Percentiles rank a stretch among this genome's conserved stretches.
These are phyloP conservation scores for Populus euphratica DNA, from an alignment of 345 rosid species.

Conservation along the genomic window DNA sequence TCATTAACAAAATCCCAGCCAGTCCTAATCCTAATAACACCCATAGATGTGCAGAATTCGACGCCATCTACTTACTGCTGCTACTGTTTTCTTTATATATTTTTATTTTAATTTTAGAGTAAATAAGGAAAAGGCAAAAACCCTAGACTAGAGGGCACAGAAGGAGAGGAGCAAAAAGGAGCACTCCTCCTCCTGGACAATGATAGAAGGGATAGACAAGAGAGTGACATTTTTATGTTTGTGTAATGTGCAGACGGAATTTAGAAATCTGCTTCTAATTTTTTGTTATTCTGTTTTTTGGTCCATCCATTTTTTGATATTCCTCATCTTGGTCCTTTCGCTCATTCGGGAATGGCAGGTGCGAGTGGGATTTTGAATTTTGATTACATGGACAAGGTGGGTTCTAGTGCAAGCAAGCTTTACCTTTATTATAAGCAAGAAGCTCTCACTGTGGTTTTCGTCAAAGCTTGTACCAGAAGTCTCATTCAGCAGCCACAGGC, in stretches of 20 bases:
- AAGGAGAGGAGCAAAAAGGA: not conserved
- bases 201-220: not conserved
- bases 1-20: conserved; percentile 64
- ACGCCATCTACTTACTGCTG: conserved; percentile 36
- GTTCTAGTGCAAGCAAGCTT: no score
- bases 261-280: not conserved
- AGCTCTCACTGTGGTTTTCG: no score
- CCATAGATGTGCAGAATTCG: conserved; percentile 75
- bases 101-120: not conserved
- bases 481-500: no score
- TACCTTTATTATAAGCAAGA: no score
- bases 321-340: not conserved
- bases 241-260: not conserved
- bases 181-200: no score
- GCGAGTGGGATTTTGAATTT: no score
- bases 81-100: not conserved
- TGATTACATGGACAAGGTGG: no score
- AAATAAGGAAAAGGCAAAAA: not conserved
- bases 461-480: no score
- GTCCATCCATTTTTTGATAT: not conserved
- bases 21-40: conserved; percentile 78
- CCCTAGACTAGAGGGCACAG: not conserved
- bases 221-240: not conserved
- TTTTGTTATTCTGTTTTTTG: not conserved
- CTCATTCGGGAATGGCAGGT: no score